These are phyloP conservation scores for Exophiala xenobiotica DNA, from an alignment of 2,329 filamentous ascomycete species.

Conservation along the genomic window DNA sequence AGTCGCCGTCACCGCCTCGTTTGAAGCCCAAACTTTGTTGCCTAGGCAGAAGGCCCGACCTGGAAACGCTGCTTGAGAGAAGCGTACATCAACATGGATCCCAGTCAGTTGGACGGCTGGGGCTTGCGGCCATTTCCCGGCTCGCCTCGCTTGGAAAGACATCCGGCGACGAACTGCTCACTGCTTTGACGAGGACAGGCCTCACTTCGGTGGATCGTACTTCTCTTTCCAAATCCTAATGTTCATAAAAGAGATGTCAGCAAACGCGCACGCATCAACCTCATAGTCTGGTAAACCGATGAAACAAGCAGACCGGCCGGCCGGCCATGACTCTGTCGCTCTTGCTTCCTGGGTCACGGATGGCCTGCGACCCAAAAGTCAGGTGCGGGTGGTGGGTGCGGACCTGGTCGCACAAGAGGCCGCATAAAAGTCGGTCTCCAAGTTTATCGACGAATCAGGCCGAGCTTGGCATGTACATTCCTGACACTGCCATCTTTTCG, in stretches of 20 bases:
- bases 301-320: slow-evolving; percentile 11
- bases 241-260: slow-evolving; percentile 18
- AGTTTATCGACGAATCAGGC: slow-evolving; percentile 24
- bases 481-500: slow-evolving; percentile 19
- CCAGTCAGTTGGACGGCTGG: background rate
- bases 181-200: background rate
- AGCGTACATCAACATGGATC: too few relatives aligned
- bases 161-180: too few relatives aligned
- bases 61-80: too few relatives aligned
- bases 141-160: background rate
- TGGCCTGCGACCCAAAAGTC: background rate
- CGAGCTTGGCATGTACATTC: slow-evolving; percentile 19
- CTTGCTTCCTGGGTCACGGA: too few relatives aligned
- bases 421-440: slow-evolving; percentile 20
- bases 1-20: background rate
- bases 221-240: slow-evolving; percentile 97
- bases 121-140: background rate
- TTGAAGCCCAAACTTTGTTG: background rate
- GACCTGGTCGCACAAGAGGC: slow-evolving; percentile 24
- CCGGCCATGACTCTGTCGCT: slow-evolving; percentile 15
- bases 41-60: background rate
- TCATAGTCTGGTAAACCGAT: slow-evolving; percentile 5
- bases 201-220: slow-evolving; percentile 57
- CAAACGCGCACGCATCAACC: slow-evolving; percentile 14
- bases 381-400: background rate